phyloP scores from a whole-genome alignment of 768 basidiomycete genomes.

The Rhodotorula babjevae region DNA sequence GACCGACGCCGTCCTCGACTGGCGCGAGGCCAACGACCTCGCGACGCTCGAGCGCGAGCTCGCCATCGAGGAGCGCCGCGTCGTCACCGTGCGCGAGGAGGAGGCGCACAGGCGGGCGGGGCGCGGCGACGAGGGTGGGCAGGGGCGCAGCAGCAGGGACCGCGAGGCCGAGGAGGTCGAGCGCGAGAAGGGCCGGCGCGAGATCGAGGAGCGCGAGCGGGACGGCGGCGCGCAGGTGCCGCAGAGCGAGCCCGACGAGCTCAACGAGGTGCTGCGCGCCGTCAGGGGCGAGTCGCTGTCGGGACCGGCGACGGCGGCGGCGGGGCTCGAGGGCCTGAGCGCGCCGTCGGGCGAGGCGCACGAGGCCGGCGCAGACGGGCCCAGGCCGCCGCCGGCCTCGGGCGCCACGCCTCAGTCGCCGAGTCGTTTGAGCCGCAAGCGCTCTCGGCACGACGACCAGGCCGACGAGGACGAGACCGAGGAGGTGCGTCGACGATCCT shows the following conservation, averaged over 20 bases:
- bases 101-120: neutral
- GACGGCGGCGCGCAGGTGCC: neutral
- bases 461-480: neutral
- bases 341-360: neutral
- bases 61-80: conserved; percentile 8
- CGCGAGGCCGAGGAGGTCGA: neutral
- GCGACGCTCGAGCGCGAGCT: conserved; percentile 21
- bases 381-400: neutral
- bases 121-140: too few relatives aligned
- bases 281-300: conserved; percentile 2
- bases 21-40: conserved; percentile 23
- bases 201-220: conserved; percentile 25
- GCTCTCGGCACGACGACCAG: conserved; percentile 1
- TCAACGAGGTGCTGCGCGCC: conserved; percentile 14
- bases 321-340: too few relatives aligned
- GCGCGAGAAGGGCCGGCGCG: conserved; percentile 16
- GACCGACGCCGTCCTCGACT: conserved; percentile 13
- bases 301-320: neutral
- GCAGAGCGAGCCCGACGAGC: conserved; percentile 14
- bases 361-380: neutral
- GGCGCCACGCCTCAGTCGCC: conserved; percentile 5
- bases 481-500: neutral
- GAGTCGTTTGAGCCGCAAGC: neutral
- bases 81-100: conserved; percentile 2
- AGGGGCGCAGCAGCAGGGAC: neutral